Base-by-base conservation (phyloP, 257 asterid genomes). In the Capsicum baccatum region DNA sequence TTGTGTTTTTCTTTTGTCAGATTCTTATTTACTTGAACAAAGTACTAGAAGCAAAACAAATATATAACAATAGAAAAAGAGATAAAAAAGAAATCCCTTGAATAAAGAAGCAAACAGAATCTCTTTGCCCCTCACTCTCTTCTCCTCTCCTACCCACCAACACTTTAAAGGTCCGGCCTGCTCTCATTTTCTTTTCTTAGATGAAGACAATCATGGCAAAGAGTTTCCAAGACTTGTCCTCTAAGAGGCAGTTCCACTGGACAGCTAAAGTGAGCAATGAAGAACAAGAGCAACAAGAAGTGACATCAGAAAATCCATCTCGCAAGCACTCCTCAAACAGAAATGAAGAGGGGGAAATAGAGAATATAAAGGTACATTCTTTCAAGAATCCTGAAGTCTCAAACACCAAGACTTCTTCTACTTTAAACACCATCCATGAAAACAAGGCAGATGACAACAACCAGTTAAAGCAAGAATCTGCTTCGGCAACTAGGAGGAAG, bases 161-260 rank as follows among this genome's bases (percentile, higher is more conserved):
- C 86, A 83, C 83, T 76, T 83, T 69, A 83, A 88, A 85, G 81
- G 85, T 79, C 63, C 63, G 71, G 26, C 83, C 83, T 62, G 70
- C 44, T 64, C 81, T 58, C 42, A 14, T 50, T 86, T 90, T 87
- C 90, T 85, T 73, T 66, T 58, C 86, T 83, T 87, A 86, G 84
- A 88, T 85, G 91, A 90, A 85, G 90, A 87, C 85, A 87, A 84
- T 73, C 85, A 89, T 91, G 92, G 80, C 89, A 16, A 91, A 89
- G 90, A 91, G 85, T 84, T 62, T 70, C 86, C 88, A 86, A 70
- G 91, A 87, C 74, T 66, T 58, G 82, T 52, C 93, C 78, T 80
- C 89, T 55, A 87, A 86, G 91, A 89, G 89, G 82, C 91, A 91
- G 81, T 91, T 91, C 84, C 93, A 89, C 76, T 89, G 94, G 94